A percentile compares a stretch with the other conserved stretches of the same genome.
Evolutionary conservation across 2,329 filamentous ascomycete species (phyloP).

Genomic region (Fusarium pseudocircinatum): DNA sequence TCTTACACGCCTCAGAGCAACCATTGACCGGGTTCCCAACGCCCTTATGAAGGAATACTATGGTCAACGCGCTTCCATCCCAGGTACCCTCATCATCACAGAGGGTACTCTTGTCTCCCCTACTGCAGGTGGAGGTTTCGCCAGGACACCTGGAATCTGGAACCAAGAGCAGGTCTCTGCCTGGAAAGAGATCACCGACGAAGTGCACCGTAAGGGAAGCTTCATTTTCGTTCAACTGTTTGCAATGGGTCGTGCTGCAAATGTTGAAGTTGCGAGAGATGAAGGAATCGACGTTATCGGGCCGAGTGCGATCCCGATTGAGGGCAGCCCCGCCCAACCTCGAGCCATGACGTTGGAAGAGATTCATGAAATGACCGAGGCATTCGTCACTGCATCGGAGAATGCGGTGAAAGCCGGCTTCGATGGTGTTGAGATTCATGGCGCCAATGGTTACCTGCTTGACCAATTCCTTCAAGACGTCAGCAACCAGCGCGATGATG

Average conservation of each 20-base stretch:
- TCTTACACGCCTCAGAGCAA: constrained; percentile 62
- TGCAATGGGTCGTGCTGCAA: constrained; percentile 65
- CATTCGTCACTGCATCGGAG: constrained; percentile 63
- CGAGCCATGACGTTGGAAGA: constrained; percentile 71
- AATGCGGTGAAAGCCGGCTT: constrained; percentile 71
- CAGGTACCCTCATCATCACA: constrained; percentile 55
- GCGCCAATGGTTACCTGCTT: constrained; percentile 68
- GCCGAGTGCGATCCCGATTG: constrained; percentile 48
- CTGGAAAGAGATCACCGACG: constrained; percentile 70
- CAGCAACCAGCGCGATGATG: constrained; percentile 60
- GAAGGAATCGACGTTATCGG: constrained; percentile 44
- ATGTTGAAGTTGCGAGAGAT: constrained; percentile 37
- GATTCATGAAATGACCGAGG: constrained; percentile 68
- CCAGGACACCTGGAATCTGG: constrained; percentile 68
- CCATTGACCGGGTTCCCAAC: constrained; percentile 46
- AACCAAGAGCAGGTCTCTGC: constrained; percentile 63
- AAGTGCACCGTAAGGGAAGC: constrained; percentile 69
- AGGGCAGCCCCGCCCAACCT: constrained; percentile 62
- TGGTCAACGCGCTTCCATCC: constrained; percentile 52
- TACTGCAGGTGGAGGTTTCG: constrained; percentile 45
- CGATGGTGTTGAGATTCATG: constrained; percentile 73
- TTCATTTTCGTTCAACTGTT: constrained; percentile 72
- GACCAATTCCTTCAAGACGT: constrained; percentile 67
- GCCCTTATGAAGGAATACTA: constrained; percentile 58
- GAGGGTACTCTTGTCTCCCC: constrained; percentile 57